phyloP scores from a whole-genome alignment of 805 yeast species.

The Dipodascopsis tothii region DNA sequence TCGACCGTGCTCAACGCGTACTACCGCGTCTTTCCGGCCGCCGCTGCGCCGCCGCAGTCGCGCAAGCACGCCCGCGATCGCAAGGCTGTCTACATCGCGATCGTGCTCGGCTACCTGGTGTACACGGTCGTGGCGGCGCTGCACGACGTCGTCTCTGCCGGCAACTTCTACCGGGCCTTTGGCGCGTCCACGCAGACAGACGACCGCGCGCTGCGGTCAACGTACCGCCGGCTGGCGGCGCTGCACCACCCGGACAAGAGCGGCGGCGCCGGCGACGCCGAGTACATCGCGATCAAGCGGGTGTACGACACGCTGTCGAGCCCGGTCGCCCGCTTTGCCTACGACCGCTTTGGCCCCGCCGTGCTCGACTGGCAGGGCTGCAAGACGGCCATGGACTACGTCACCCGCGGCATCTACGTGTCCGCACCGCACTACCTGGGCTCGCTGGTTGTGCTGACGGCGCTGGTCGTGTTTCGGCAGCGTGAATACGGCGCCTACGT shows the following conservation, averaged over 20 bases:
- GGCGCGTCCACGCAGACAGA: conserved; percentile 22
- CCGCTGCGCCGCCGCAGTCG: conserved; percentile 2
- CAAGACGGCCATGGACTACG: conserved; percentile 6
- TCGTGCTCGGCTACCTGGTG: conserved; percentile 19
- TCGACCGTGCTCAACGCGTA: too few relatives aligned
- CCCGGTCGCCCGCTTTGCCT: conserved; percentile 65
- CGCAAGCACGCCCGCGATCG: conserved; percentile 13
- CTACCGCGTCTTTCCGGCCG: background rate
- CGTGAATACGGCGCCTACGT: conserved; percentile 18
- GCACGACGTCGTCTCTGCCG: conserved; percentile 15
- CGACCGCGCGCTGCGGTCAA: conserved; percentile 17
- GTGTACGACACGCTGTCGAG: conserved; percentile 75
- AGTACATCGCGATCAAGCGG: conserved; percentile 49
- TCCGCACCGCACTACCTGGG: conserved; percentile 15
- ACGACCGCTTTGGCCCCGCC: conserved; percentile 80
- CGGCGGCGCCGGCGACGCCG: conserved; percentile 14
- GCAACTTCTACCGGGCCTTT: conserved; percentile 24
- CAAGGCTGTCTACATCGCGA: conserved; percentile 12
- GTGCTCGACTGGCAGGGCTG: conserved; percentile 46
- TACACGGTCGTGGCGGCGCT: conserved; percentile 24
- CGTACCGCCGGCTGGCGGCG: conserved; percentile 25
- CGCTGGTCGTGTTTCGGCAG: conserved; percentile 20
- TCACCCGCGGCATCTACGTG: conserved; percentile 7
- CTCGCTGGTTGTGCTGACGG: conserved; percentile 11
- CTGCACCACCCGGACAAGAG: conserved; percentile 33